Evolutionary conservation across 139 green algal species (phyloP).

Genomic region (Chlamydomonas eustigma): DNA sequence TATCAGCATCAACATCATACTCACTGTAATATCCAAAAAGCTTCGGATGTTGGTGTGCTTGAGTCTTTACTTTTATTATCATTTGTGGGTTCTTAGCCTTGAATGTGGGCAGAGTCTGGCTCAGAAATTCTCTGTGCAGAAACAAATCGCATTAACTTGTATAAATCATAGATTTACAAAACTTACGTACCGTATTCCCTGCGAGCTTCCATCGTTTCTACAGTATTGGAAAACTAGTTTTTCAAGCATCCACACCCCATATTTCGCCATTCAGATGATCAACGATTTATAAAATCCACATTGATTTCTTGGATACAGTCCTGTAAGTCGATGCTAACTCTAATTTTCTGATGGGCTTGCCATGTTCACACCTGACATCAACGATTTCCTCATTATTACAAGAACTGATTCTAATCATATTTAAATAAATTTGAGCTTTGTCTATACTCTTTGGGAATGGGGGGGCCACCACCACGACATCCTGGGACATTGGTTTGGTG

Average conservation of each 20-base stretch:
- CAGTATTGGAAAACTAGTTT: constrained; percentile 31
- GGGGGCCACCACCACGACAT: not conserved
- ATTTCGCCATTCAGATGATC: constrained; percentile 31
- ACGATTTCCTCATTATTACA: not conserved
- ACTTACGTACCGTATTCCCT: constrained; percentile 29
- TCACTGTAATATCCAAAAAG: constrained; percentile 28
- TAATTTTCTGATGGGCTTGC: not conserved
- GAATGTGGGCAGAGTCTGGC: constrained; percentile 14
- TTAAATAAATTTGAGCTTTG: too few relatives aligned
- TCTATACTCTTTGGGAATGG: not conserved
- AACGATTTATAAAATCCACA: too few relatives aligned
- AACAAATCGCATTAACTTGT: too few relatives aligned
- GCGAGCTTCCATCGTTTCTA: constrained; percentile 26
- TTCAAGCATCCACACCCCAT: constrained; percentile 33
- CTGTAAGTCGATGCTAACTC: not conserved
- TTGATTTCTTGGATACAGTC: too few relatives aligned
- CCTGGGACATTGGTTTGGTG: constrained; percentile 13
- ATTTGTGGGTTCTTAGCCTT: constrained; percentile 20
- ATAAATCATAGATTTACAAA: too few relatives aligned
- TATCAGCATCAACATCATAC: too few relatives aligned
- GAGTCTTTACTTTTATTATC: constrained; percentile 5
- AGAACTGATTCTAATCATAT: too few relatives aligned
- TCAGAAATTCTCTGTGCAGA: constrained; percentile 18
- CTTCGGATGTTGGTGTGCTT: constrained; percentile 19
- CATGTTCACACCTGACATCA: not conserved